A percentile compares a stretch with the other conserved stretches of the same genome.
These are phyloP conservation scores for Neonectria punicea DNA, from an alignment of 2,329 filamentous ascomycete genomes.

Conservation along the genomic window DNA sequence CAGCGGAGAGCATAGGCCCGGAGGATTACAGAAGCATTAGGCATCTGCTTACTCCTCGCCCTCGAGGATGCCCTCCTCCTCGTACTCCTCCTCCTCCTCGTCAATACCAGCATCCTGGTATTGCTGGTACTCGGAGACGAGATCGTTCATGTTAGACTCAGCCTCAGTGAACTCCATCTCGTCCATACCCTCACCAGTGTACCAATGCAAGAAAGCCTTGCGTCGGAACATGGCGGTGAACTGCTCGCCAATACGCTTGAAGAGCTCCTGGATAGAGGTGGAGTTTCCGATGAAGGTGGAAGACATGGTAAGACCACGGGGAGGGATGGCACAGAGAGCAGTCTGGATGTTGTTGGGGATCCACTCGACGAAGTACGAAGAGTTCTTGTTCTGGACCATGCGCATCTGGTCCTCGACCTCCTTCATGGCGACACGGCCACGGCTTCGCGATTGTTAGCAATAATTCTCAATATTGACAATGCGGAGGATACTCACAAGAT, in stretches of 20 bases:
- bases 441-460: constrained; percentile 61
- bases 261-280: constrained; percentile 99
- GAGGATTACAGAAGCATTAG: constrained; percentile 12
- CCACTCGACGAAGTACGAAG: constrained; percentile 99
- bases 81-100: constrained; percentile 94
- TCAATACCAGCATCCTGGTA: constrained; percentile 99
- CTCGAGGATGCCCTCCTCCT: constrained; percentile 78
- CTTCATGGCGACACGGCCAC: constrained; percentile 99
- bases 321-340: constrained; percentile 97
- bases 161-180: constrained; percentile 99
- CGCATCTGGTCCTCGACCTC: constrained; percentile 99
- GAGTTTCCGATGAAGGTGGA: constrained; percentile 99
- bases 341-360: constrained; percentile 99
- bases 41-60: constrained; percentile 65
- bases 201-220: constrained; percentile 99
- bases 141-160: constrained; percentile 99
- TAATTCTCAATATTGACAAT: not conserved
- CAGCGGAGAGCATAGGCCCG: constrained; percentile 13
- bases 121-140: constrained; percentile 99
- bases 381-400: constrained; percentile 99
- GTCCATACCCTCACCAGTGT: constrained; percentile 99
- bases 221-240: constrained; percentile 99
- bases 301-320: constrained; percentile 98
- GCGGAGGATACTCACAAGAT: constrained; percentile 77
- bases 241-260: constrained; percentile 99